These are phyloP conservation scores for Millerozyma miso DNA, from an alignment of 805 yeast genomes.

Conservation along the genomic window DNA sequence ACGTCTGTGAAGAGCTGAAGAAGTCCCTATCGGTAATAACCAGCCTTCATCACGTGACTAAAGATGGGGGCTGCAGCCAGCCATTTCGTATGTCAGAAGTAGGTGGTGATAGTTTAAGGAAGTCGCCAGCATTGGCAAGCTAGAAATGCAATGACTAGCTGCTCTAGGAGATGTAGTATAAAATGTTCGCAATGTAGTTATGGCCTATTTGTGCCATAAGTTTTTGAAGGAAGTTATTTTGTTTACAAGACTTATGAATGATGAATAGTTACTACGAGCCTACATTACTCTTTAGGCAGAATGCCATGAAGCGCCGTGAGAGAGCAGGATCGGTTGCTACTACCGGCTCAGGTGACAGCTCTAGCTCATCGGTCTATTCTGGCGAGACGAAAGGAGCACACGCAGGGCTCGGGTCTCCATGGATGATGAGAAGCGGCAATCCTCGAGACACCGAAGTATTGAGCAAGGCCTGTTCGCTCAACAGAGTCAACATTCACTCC, in stretches of 20 bases:
- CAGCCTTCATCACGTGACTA: slow-evolving; percentile 1
- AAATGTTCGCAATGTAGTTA: background rate
- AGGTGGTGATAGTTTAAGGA: background rate
- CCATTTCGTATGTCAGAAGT: background rate
- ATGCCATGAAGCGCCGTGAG: slow-evolving; percentile 29
- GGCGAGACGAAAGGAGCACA: slow-evolving; percentile 1
- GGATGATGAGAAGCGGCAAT: slow-evolving; percentile 27
- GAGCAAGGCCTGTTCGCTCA: slow-evolving; percentile 38
- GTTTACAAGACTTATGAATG: background rate
- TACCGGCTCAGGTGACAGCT: slow-evolving; percentile 15
- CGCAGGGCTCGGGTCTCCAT: slow-evolving; percentile 10
- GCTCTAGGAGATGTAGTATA: background rate
- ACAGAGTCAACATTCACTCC: slow-evolving; percentile 38
- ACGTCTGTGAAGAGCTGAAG: background rate
- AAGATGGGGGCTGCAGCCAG: background rate
- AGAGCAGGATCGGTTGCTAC: background rate
- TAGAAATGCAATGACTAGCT: background rate
- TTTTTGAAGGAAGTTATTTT: background rate
- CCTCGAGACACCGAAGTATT: slow-evolving; percentile 30
- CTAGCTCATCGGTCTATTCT: slow-evolving; percentile 18
- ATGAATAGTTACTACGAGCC: slow-evolving; percentile 37
- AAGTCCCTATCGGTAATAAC: background rate
- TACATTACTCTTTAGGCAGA: slow-evolving; percentile 37
- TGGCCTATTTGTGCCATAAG: background rate
- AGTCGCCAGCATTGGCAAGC: background rate